A percentile compares a stretch with the other conserved stretches of the same genome.
These are phyloP conservation scores for Sporormia fimetaria DNA, from an alignment of 495 filamentous ascomycete species.

Conservation along the genomic window DNA sequence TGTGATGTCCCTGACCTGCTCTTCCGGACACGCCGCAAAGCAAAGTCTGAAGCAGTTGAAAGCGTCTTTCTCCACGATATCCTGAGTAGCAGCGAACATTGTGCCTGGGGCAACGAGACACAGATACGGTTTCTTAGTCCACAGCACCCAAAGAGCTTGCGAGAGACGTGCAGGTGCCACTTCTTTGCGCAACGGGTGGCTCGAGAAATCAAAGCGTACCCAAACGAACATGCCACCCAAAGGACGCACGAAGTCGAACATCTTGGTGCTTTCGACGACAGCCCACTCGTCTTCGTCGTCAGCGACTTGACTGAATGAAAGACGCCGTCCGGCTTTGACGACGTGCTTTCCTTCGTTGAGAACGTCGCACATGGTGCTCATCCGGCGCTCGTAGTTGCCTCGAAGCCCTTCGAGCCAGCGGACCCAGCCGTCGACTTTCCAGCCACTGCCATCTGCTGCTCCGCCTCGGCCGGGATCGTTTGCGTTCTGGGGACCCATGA, in stretches of 20 bases:
- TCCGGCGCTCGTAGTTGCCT: conserved; percentile 68
- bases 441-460: conserved; percentile 41
- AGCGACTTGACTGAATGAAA: conserved; percentile 30
- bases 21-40: conserved; percentile 69
- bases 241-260: conserved; percentile 67
- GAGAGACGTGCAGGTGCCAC: conserved; percentile 38
- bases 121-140: conserved; percentile 54
- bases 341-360: conserved; percentile 54
- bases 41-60: conserved; percentile 67
- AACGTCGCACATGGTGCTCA: conserved; percentile 59
- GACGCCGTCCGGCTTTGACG: conserved; percentile 38
- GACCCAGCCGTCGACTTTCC: conserved; percentile 80
- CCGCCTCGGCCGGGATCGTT: conserved; percentile 32
- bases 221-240: conserved; percentile 92
- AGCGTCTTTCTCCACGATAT: conserved; percentile 42
- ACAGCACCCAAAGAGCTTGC: conserved; percentile 57
- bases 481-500: conserved; percentile 53
- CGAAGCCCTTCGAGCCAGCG: conserved; percentile 77
- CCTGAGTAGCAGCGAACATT: conserved; percentile 56
- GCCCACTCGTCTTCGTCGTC: conserved; percentile 45
- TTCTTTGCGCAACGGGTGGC: conserved; percentile 54
- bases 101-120: conserved; percentile 56
- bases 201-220: conserved; percentile 55
- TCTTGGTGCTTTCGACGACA: conserved; percentile 53
- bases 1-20: conserved; percentile 49